Base-by-base conservation (phyloP, 208 protist species). In the Blechomonas ayalai region DNA sequence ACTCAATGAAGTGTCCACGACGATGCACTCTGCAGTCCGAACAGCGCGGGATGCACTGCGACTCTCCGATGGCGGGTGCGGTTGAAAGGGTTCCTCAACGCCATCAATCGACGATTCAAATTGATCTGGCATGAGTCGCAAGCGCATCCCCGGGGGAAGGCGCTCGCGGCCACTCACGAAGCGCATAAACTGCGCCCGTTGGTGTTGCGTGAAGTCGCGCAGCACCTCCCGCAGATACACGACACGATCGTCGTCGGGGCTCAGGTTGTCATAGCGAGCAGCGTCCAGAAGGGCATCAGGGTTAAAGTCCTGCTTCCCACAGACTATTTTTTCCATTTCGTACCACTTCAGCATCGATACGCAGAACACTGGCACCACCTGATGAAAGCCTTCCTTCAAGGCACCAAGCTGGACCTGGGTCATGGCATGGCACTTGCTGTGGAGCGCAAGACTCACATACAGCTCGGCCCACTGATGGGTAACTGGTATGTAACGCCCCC, bases 141-240 rank as follows among this genome's bases (percentile, higher is more conserved):
- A 59, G 24, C 66, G 74, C 55, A 93, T 73, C 23, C 71, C 76
- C 0, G 69, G 69, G 4, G 89, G 84, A 35, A 95, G 44, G 12
- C 86, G 62, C 45, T 93, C 81, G 16, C 92, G 76, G 8, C 92
- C 92, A 33, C 73, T 95, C 4, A 97, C 81, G 62, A 97, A 97
- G 41, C 83, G 81, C 59, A 95, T 82, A 64, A 95, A 97, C 19
- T 86, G 44, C 1, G 73, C 73, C 1, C 89, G 67, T 43, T 97
- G 69, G 31, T 90, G 69, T 16, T 70, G 52, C 27, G 73, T 77
- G 58, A 97, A 94, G 47, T 74, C 56, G 10, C 63, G 47, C 28
- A 97, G 59, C 16, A 82, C 73, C 35, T 84, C 46, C 16, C 86
- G 87, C 47, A 97, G 73, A 42, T 83, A 83, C 16, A 63, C 45